Percentiles rank a stretch among this genome's conserved stretches.
phyloP scores from a whole-genome alignment of 1,284 basidiomycete genomes.

The Fomitiporia mediterranea region DNA sequence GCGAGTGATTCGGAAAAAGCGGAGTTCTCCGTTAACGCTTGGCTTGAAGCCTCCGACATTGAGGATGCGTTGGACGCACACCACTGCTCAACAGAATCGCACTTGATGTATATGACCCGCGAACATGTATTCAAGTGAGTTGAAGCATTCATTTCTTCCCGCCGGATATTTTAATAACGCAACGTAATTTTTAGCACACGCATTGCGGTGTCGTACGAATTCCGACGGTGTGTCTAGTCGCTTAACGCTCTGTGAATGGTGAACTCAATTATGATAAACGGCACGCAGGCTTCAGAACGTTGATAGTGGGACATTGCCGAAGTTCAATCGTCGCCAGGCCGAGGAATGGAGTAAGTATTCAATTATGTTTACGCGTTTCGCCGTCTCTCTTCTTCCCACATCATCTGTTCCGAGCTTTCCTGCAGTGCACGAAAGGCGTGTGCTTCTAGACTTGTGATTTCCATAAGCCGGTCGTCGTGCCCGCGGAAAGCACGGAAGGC shows the following conservation, averaged over 20 bases:
- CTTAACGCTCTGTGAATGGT: conserved; percentile 24
- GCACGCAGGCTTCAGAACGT: conserved; percentile 33
- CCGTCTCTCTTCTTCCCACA: not conserved
- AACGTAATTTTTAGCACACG: conserved; percentile 45
- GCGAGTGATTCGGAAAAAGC: conserved; percentile 47
- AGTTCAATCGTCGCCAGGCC: conserved; percentile 61
- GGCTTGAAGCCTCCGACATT: conserved; percentile 57
- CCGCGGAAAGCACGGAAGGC: not conserved
- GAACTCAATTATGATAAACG: conserved; percentile 20
- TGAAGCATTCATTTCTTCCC: not conserved
- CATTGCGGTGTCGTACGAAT: conserved; percentile 58
- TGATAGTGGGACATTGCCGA: conserved; percentile 32
- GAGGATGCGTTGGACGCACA: conserved; percentile 63
- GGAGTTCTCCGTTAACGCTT: conserved; percentile 54
- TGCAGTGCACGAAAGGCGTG: not conserved
- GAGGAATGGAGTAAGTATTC: conserved; percentile 65
- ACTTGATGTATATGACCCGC: conserved; percentile 59
- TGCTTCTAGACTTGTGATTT: conserved; percentile 4
- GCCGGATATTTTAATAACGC: conserved; percentile 4
- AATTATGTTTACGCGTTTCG: conserved; percentile 11
- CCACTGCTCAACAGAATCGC: conserved; percentile 60
- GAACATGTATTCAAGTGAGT: conserved; percentile 75
- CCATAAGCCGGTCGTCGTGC: no score
- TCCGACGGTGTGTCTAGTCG: conserved; percentile 51
- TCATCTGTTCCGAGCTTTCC: not conserved